Conservation (phyloP, 139 green algal species). For the Chlorella sp. region DNA sequence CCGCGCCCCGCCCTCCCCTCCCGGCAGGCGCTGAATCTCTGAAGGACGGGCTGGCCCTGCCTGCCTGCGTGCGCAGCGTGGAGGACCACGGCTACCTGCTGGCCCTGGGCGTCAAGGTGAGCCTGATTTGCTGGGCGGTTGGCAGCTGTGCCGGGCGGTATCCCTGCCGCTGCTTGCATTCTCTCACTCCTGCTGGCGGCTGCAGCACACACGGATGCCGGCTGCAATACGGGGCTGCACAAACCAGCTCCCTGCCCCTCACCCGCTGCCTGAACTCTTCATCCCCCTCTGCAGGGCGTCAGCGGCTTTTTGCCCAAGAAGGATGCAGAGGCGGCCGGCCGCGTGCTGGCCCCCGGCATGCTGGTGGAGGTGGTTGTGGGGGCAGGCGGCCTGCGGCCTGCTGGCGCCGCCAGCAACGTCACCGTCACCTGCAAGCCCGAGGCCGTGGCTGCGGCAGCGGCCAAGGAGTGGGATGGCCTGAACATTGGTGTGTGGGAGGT, state of each 20-base stretch:
- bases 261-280: too few relatives aligned
- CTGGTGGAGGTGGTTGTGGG: conserved; percentile 69
- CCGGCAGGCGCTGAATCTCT: conserved; percentile 40
- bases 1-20: too few relatives aligned
- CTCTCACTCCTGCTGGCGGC: too few relatives aligned
- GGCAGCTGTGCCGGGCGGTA: too few relatives aligned
- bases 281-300: conserved; percentile 60
- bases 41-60: conserved; percentile 53
- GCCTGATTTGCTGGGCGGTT: not conserved
- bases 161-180: too few relatives aligned
- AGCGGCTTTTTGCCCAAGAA: conserved; percentile 73
- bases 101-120: conserved; percentile 83
- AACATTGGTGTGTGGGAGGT: conserved; percentile 55
- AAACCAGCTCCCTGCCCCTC: too few relatives aligned
- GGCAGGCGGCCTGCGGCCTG: conserved; percentile 10
- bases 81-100: conserved; percentile 95
- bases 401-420: conserved; percentile 24
- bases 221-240: too few relatives aligned
- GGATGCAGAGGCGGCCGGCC: conserved; percentile 43
- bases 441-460: conserved; percentile 33
- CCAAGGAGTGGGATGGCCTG: conserved; percentile 68
- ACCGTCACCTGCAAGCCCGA: conserved; percentile 45
- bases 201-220: too few relatives aligned
- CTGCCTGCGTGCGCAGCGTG: conserved; percentile 78
- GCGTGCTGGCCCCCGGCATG: conserved; percentile 38